Evolutionary conservation across 352 stramenopile species (phyloP).

Genomic region (Phytophthora hybrid): DNA sequence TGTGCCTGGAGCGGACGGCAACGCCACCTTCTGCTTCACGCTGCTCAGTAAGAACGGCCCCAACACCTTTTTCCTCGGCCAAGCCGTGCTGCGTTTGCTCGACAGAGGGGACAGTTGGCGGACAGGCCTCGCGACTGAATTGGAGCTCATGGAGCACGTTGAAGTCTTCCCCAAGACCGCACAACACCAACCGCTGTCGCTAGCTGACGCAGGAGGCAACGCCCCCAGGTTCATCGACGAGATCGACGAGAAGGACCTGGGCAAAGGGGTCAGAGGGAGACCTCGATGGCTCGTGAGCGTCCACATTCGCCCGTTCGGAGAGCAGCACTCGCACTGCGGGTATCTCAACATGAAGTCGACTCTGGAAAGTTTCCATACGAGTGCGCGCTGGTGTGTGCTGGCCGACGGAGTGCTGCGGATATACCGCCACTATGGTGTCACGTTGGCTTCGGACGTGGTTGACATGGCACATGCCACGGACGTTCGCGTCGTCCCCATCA

Average conservation of each 20-base stretch:
- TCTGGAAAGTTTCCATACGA: slow-evolving; percentile 68
- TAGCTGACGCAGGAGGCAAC: slow-evolving; percentile 42
- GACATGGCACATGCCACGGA: slow-evolving; percentile 60
- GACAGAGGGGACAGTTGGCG: slow-evolving; percentile 60
- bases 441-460: slow-evolving; percentile 63
- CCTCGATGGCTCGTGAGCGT: slow-evolving; percentile 48
- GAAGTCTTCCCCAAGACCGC: slow-evolving; percentile 70
- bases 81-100: slow-evolving; percentile 58
- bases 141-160: slow-evolving; percentile 52
- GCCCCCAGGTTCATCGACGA: slow-evolving; percentile 22
- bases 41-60: slow-evolving; percentile 79
- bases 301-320: slow-evolving; percentile 54
- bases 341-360: slow-evolving; percentile 76
- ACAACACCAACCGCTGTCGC: slow-evolving; percentile 57
- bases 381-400: slow-evolving; percentile 76
- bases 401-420: slow-evolving; percentile 68
- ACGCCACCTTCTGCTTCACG: slow-evolving; percentile 75
- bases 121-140: slow-evolving; percentile 45
- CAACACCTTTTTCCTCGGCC: slow-evolving; percentile 80
- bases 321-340: slow-evolving; percentile 64
- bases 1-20: slow-evolving; percentile 71
- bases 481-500: slow-evolving; percentile 40
- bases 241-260: slow-evolving; percentile 9
- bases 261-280: slow-evolving; percentile 8
- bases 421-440: slow-evolving; percentile 81